Percentiles rank a stretch among this genome's conserved stretches.
Evolutionary conservation across 2,329 filamentous ascomycete species (phyloP).

Genomic region (Aciculosporium take): DNA sequence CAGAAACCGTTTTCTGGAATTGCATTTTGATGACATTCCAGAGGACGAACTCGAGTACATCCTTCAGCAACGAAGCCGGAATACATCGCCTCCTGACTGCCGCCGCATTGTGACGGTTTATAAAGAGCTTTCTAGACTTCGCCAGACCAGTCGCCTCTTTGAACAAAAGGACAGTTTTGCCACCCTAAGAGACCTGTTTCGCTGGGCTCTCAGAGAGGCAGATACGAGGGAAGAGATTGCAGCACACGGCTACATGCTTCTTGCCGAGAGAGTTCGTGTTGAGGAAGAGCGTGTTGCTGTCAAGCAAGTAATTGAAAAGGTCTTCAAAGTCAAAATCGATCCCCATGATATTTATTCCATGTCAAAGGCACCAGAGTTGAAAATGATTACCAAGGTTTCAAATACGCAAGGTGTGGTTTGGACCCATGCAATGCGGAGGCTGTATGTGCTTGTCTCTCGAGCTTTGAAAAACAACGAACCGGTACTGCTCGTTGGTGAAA

Average conservation of each 20-base stretch:
- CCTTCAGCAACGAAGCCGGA: constrained; percentile 72
- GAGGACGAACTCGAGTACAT: constrained; percentile 89
- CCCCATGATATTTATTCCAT: constrained; percentile 57
- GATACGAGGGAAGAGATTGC: constrained; percentile 82
- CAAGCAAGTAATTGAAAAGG: constrained; percentile 73
- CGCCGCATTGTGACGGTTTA: constrained; percentile 86
- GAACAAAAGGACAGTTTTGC: constrained; percentile 97
- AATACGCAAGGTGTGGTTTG: constrained; percentile 64
- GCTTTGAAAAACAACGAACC: constrained; percentile 86
- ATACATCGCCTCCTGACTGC: constrained; percentile 80
- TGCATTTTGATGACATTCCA: constrained; percentile 97
- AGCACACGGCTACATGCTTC: constrained; percentile 85
- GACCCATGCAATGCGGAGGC: constrained; percentile 85
- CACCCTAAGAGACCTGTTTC: constrained; percentile 85
- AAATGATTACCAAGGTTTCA: constrained; percentile 27
- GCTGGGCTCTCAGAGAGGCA: constrained; percentile 79
- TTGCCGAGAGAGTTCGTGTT: constrained; percentile 90
- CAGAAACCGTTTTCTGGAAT: constrained; percentile 87
- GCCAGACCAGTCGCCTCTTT: constrained; percentile 82
- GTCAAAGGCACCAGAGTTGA: constrained; percentile 41
- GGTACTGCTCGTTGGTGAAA: constrained; percentile 88
- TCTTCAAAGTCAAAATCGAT: constrained; percentile 78
- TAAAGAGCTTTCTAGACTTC: constrained; percentile 74
- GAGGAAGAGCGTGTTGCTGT: constrained; percentile 73
- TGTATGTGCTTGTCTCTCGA: constrained; percentile 79